A percentile compares a stretch with the other conserved stretches of the same genome.
Evolutionary conservation across 768 basidiomycete species (phyloP).

Genomic region (Auriscalpium vulgare): DNA sequence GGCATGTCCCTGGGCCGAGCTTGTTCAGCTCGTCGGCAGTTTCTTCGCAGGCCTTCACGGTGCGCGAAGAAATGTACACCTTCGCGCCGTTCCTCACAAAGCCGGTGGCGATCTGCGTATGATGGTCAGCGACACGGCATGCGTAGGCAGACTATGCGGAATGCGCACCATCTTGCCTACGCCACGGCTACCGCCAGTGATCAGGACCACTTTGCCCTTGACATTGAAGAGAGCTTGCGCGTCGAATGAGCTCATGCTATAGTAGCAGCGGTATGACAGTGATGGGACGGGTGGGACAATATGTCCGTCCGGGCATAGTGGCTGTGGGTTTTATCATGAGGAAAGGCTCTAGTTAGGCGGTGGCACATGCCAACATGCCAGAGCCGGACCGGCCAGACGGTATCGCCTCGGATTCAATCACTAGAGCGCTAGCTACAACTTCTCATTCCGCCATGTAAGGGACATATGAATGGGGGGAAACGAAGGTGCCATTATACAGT

Average conservation of each 20-base stretch:
- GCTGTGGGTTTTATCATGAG: too few species aligned
- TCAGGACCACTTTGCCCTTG: slow-evolving; percentile 44
- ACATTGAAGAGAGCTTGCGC: slow-evolving; percentile 39
- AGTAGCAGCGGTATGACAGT: neutral
- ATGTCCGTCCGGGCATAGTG: too few species aligned
- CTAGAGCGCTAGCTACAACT: too few species aligned
- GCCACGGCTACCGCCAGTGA: slow-evolving; percentile 61
- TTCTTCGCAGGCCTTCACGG: slow-evolving; percentile 39
- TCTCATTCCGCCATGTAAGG: too few species aligned
- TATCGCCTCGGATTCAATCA: too few species aligned
- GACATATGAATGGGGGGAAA: too few species aligned
- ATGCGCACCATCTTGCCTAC: slow-evolving; percentile 54
- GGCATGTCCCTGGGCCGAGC: slow-evolving; percentile 47
- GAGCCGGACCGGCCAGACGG: too few species aligned
- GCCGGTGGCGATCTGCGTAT: slow-evolving; percentile 49
- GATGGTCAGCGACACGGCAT: neutral
- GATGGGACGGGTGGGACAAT: too few species aligned
- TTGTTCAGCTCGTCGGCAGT: slow-evolving; percentile 45
- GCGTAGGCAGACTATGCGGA: neutral
- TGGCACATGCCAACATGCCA: too few species aligned
- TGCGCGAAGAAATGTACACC: slow-evolving; percentile 60
- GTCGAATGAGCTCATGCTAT: slow-evolving; percentile 30
- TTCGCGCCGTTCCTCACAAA: slow-evolving; percentile 55
- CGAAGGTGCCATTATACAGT: too few species aligned
- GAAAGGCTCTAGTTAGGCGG: too few species aligned